These are phyloP conservation scores for Globisporangium okanoganense DNA, from an alignment of 352 stramenopile species.

Conservation along the genomic window DNA sequence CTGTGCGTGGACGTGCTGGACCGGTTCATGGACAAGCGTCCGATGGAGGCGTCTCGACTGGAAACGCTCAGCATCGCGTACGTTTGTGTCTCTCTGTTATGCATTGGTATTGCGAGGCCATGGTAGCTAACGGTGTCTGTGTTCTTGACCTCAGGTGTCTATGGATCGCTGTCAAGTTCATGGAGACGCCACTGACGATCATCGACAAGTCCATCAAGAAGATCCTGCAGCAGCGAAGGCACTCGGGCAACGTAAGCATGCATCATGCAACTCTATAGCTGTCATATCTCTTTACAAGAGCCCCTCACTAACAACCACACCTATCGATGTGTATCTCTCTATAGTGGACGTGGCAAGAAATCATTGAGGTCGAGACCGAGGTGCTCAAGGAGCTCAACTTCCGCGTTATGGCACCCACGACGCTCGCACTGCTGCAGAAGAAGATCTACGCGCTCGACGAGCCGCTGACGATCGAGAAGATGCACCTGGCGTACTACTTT, in stretches of 20 bases:
- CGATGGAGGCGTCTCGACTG: constrained; percentile 24
- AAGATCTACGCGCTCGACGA: constrained; percentile 26
- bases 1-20: constrained; percentile 56
- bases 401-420: constrained; percentile 49
- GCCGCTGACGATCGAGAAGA: constrained; percentile 8
- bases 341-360: constrained; percentile 69
- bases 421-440: constrained; percentile 41
- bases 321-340: background rate
- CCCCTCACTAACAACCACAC: background rate
- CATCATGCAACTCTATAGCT: too few species aligned
- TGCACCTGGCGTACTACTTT: constrained; percentile 59
- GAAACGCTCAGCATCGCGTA: constrained; percentile 65
- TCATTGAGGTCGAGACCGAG: constrained; percentile 41
- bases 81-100: too few species aligned
- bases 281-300: too few species aligned
- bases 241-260: constrained; percentile 54
- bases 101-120: too few species aligned
- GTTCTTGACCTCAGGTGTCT: constrained; percentile 33
- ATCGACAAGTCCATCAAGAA: constrained; percentile 52
- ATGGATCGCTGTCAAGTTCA: constrained; percentile 73
- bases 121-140: background rate
- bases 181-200: constrained; percentile 59
- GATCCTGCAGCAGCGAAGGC: constrained; percentile 50
- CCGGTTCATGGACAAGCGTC: constrained; percentile 30
- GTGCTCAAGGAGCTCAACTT: constrained; percentile 45